Evolutionary conservation across 208 protist species (phyloP), one percentile per base, ranked within the genome.

Genomic region (Leptomonas pyrrhocoris): DNA sequence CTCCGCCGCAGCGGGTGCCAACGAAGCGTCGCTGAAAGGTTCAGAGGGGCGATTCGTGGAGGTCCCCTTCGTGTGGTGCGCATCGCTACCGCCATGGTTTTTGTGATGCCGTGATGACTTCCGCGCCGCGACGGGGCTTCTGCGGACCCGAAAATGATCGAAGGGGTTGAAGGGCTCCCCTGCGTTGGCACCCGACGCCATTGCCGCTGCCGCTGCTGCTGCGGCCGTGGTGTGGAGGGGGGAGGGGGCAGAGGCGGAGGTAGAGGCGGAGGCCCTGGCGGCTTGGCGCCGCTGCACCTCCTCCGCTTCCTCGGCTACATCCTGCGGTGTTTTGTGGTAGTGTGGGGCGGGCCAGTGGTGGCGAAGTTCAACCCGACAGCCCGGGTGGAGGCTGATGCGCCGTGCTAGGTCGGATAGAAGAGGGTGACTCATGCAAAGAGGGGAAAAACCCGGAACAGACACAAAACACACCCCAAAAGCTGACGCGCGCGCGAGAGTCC

Each of bases 261-360:
- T 6, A 4, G 25, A 36, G 18, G 54, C 28, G 18, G n/a, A n/a
- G n/a, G 59, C 38, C 2, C 56, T 11, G 42, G 51, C 6, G 50
- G 30, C 27, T 25, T 67, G 59, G 50, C 68, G 40, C 1, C 50
- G 9, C 23, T 0, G 48, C 3, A 28, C 4, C 38, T 42, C 68
- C 49, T 68, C 54, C n/a, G 50, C 53, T 18, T 36, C 73, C 19
- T 68, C 63, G 28, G 58, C 66, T 19, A 62, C 28, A 50, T 68
- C 68, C n/a, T 63, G 51, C 13, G 34, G 51, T 21, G 51, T 51
- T 55, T 64, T 73, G 55, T 88, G 79, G 54, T 70, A 64, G 56
- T 85, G 83, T 5, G 79, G 75, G 13, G 79, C 77, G 48, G 83
- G 83, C 83, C 83, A 88, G 72, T 88, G 83, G 34, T 79, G 69